Base-by-base conservation (phyloP, 2,329 filamentous ascomycete genomes). In the Rutstroemia sp. region DNA sequence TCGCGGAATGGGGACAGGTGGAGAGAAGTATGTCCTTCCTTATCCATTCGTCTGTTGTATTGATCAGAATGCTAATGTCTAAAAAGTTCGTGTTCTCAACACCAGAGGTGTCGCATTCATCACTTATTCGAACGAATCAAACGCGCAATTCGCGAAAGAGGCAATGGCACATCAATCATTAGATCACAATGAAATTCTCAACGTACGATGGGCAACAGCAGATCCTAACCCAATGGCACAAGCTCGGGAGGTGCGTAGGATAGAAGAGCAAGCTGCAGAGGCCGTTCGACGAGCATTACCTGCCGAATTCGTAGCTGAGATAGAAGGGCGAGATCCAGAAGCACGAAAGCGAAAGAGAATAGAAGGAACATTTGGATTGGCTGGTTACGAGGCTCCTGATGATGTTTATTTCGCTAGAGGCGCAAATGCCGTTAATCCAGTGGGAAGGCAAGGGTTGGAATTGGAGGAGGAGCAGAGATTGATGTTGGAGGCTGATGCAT, bases 221-320 rank as follows among this genome's bases (percentile, higher is more conserved):
- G 94, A 99, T 69, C 94, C 94, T 1, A 99, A 99, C 65, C 94
- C 94, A 0, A 86, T 94, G 77, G 91, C 92, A 2, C 90, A 96
- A 71, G 95, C 95, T 62, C 81, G 95, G 59, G 94, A 99, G 73
- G 92, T 88, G 2, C 80, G 87, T 41, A 80, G 87, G 42, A 87
- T 99, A 59, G 94, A 99, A 70, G 94, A 99, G 69, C 94, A 99
- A 71, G 94, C 94, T 2, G 94, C 94, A 0, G 94, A 96, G 67
- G 95, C 94, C 1, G 90, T 99, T 57, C 79, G 94, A 18, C 80
- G 88, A 62, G 92, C 94, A 0, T 75, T 99, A 4, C 94, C 94
- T 0, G 90, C 87, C 0, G 90, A 91, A 27, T 97, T 94, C 62
- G 86, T 99, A 0, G 90, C 91, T 0, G 91, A 99, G 75, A 86